Base-by-base conservation (phyloP, 768 basidiomycete genomes). In the Amanita brunnescens region DNA sequence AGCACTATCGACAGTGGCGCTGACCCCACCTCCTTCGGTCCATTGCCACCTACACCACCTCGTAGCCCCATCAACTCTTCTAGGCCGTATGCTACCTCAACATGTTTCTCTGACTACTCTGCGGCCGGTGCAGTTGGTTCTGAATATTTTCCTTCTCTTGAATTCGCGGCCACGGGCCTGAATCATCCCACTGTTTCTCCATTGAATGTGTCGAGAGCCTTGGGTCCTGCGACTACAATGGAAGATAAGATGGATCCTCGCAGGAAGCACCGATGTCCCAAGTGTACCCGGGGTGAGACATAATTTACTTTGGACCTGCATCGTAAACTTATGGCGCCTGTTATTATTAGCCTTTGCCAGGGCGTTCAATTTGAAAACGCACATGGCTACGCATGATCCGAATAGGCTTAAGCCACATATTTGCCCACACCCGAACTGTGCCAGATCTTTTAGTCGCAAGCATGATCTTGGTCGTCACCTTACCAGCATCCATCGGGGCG, bases 291-390 rank as follows among this genome's bases (percentile, higher is more conserved):
- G 70, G 80, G 88, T 90, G 60, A 51, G 61, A 62, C 29, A 6
- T 8, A 55, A 54, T 18, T 49, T 40, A 35, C 23, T 34, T 10
- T 52, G 13, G 26, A 39, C 37, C 51, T 46, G 55, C 49, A 2
- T 33, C 23, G 21, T 26, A 44, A 18, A 6, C 21, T 43, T 54
- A 48, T 55, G 32, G 52, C 26, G 3, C 26, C 40, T 49, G 53
- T 47, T 52, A 34, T 55, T 50, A 54, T 18, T 53, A 87, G 94
- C 87, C 1, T 97, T 97, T 59, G 93, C 92, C 9, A 76, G 93
- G 23, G 91, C 91, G 2, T 96, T 89, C 68, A 97, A 97, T 61
- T 69, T 97, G 52, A 97, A 97, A 73, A 94, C 93, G 0, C 93
- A 96, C 66, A 83, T 89, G 78, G 86, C 87, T 21, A 97, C 93